phyloP scores from a whole-genome alignment of 345 rosid genomes.

The Hirschfeldia incana region DNA sequence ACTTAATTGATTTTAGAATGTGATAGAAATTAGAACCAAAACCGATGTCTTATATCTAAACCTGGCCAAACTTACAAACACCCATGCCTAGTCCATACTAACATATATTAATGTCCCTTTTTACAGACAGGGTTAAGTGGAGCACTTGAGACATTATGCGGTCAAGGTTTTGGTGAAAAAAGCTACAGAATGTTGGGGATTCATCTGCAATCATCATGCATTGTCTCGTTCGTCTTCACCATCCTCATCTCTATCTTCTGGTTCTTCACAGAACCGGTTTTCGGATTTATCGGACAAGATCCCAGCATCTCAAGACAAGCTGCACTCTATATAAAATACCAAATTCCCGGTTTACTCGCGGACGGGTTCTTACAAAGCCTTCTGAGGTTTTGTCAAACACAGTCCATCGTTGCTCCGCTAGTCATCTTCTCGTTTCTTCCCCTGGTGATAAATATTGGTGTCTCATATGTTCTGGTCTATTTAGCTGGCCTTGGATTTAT shows the following conservation, averaged over 20 bases:
- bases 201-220: slow-evolving; percentile 74
- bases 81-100: too few species aligned
- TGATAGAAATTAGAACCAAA: too few species aligned
- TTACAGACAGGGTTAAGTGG: slow-evolving; percentile 74
- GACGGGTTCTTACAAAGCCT: slow-evolving; percentile 64
- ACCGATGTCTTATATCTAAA: too few species aligned
- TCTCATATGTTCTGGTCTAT: slow-evolving; percentile 47
- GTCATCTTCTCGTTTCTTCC: slow-evolving; percentile 52
- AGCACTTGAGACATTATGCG: slow-evolving; percentile 88
- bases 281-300: slow-evolving; percentile 60
- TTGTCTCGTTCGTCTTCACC: slow-evolving; percentile 52
- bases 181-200: slow-evolving; percentile 62
- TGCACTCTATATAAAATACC: slow-evolving; percentile 56
- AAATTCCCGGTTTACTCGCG: slow-evolving; percentile 67
- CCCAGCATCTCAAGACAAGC: slow-evolving; percentile 53
- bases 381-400: slow-evolving; percentile 79
- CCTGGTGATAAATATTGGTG: slow-evolving; percentile 47
- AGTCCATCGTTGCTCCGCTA: slow-evolving; percentile 52
- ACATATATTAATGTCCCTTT: neutral
- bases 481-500: slow-evolving; percentile 50
- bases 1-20: too few species aligned
- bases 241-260: slow-evolving; percentile 57
- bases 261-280: slow-evolving; percentile 56
- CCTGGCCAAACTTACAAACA: too few species aligned
- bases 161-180: slow-evolving; percentile 81